Evolutionary conservation across 441 rosid genomes (phyloP).

Genomic region (Biscutella auriculata): DNA sequence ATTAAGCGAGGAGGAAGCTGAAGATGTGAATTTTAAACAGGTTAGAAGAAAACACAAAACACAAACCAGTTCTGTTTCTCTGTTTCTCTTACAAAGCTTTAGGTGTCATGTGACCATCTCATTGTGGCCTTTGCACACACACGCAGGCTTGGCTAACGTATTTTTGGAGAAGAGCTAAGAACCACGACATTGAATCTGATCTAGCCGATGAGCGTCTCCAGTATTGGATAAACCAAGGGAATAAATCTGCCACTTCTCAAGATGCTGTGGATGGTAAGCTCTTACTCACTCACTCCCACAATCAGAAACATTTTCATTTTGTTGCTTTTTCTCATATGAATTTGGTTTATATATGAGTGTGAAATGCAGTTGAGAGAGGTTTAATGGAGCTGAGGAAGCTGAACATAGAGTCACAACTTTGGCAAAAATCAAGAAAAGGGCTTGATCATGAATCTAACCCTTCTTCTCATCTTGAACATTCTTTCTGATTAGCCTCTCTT

Average conservation of each 20-base stretch:
- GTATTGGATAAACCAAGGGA: conserved; percentile 39
- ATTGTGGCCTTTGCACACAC: not conserved
- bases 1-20: conserved; percentile 73
- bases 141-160: conserved; percentile 56
- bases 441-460: conserved; percentile 30
- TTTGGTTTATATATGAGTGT: not conserved
- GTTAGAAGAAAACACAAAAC: too few relatives aligned
- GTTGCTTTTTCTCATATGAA: not conserved
- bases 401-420: conserved; percentile 59
- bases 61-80: too few relatives aligned
- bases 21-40: conserved; percentile 84
- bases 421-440: conserved; percentile 58
- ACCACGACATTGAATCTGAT: conserved; percentile 58
- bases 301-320: not conserved
- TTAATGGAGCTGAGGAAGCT: conserved; percentile 67
- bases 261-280: conserved; percentile 71
- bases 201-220: conserved; percentile 59
- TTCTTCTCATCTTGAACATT: conserved; percentile 24
- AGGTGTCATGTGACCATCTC: conserved; percentile 6
- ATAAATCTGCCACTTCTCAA: conserved; percentile 35
- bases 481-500: conserved; percentile 22
- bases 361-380: conserved; percentile 68
- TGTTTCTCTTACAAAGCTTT: too few relatives aligned
- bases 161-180: conserved; percentile 60
- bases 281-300: conserved; percentile 1